phyloP scores from a whole-genome alignment of 2,329 filamentous ascomycete genomes.

The Cercospora zeina region DNA sequence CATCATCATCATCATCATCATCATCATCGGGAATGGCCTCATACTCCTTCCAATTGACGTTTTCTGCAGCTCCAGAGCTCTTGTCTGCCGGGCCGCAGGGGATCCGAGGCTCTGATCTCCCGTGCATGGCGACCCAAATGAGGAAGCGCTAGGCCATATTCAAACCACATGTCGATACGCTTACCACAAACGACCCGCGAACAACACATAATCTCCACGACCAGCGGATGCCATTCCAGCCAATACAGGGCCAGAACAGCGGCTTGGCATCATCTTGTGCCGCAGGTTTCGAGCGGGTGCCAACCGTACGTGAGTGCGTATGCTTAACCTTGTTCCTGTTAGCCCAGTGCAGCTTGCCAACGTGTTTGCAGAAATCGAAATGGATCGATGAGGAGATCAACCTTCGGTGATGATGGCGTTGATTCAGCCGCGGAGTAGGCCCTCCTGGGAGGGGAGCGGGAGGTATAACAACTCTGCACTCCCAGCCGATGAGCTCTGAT shows the following conservation, averaged over 20 bases:
- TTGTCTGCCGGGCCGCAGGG: background rate
- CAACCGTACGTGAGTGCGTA: constrained; percentile 15
- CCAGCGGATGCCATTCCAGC: too few species aligned
- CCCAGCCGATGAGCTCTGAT: background rate
- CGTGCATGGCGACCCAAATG: constrained; percentile 1
- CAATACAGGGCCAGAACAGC: background rate
- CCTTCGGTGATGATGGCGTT: constrained; percentile 5
- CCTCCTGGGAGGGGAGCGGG: background rate
- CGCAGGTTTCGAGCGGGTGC: background rate
- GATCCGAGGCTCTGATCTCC: background rate
- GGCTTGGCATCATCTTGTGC: constrained; percentile 6
- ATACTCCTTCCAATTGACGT: background rate
- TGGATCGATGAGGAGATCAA: background rate
- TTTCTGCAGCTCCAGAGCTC: background rate
- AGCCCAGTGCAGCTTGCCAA: background rate
- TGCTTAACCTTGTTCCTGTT: constrained; percentile 20
- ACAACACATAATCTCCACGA: background rate
- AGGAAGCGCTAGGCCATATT: background rate
- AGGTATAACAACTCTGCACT: background rate
- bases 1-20: background rate
- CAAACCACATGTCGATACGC: too few species aligned
- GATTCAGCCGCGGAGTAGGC: constrained; percentile 3
- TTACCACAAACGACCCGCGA: background rate
- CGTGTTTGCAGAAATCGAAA: constrained; percentile 5
- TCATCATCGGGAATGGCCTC: background rate